Evolutionary conservation across 2,329 filamentous ascomycete species (phyloP), one percentile per base, ranked within the genome.

Genomic region (Dactylellina sp.): DNA sequence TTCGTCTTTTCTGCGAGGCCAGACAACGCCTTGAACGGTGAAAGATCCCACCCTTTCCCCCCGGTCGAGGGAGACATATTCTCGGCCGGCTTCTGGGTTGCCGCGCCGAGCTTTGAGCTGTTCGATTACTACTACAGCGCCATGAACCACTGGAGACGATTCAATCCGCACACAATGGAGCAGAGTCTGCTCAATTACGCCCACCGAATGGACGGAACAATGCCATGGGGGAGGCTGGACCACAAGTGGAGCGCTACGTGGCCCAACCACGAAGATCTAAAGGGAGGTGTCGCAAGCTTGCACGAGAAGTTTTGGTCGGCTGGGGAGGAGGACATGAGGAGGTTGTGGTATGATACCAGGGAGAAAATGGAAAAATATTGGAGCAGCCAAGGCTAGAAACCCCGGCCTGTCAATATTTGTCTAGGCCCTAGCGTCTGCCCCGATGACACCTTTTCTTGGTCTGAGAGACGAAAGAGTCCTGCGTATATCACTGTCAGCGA

Each of bases 161-260:
- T 83, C 75, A 78, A 82, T 44, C 79, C 81, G 0, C 77, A 78
- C 18, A 80, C 79, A 14, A 81, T 81, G 75, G 83, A 84, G 71
- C 83, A 84, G 76, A 81, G 81, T 68, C 76, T 84, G 24, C 77
- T 83, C 16, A 83, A 84, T 75, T 83, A 84, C 75, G 83, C 81
- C 1, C 82, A 83, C 71, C 78, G 82, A 7, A 71, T 79, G 5
- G 77, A 79, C 7, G 82, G 82, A 0, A 77, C 80, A 9, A 84
- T 83, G 82, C 82, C 82, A 0, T 84, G 82, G 82, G 76, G 78
- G 16, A 79, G 81, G 60, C 61, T 83, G 52, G 76, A 81, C 57
- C 79, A 79, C 60, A 78, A 77, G 14, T 84, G 82, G 82, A 83
- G 79, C 65, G 79, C 81, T 3, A 81, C 80, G n/a, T 80, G 80